Evolutionary conservation across 306 rosid genomes (phyloP).

Genomic region (Malus sylvestris): DNA sequence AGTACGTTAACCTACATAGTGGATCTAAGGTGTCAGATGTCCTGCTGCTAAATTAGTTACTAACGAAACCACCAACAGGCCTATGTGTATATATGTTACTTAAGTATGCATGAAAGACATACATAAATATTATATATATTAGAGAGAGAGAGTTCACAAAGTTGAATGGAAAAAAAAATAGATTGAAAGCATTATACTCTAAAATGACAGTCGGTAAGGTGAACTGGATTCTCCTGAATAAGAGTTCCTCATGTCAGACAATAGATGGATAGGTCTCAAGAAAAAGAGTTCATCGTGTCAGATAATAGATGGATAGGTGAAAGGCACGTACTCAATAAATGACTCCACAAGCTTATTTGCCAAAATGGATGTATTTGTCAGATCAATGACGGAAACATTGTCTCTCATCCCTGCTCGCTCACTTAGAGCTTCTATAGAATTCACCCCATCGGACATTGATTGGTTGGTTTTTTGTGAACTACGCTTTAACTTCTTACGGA

Average conservation of each 20-base stretch:
- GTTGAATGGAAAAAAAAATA: background rate
- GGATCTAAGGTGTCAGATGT: background rate
- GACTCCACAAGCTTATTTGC: constrained; percentile 88
- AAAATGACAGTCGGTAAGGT: background rate
- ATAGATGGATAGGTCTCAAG: background rate
- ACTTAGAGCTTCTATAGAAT: constrained; percentile 80
- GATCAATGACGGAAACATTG: constrained; percentile 83
- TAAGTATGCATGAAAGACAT: background rate
- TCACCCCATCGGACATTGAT: constrained; percentile 46
- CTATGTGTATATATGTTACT: background rate
- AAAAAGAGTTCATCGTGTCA: constrained; percentile 10
- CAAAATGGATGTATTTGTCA: constrained; percentile 65
- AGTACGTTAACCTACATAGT: background rate
- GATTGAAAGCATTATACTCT: background rate
- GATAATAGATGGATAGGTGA: constrained; percentile 7
- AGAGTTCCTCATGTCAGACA: constrained; percentile 11
- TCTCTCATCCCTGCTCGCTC: constrained; percentile 88
- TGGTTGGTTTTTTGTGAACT: constrained; percentile 52
- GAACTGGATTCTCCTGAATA: background rate
- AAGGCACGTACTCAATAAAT: constrained; percentile 70
- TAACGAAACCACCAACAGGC: background rate
- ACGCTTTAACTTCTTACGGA: constrained; percentile 84
- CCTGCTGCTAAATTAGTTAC: background rate
- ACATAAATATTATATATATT: background rate
- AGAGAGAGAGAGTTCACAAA: background rate